Evolutionary conservation across 2,329 filamentous ascomycete species (phyloP).

Genomic region (Stachybotrys chartarum): DNA sequence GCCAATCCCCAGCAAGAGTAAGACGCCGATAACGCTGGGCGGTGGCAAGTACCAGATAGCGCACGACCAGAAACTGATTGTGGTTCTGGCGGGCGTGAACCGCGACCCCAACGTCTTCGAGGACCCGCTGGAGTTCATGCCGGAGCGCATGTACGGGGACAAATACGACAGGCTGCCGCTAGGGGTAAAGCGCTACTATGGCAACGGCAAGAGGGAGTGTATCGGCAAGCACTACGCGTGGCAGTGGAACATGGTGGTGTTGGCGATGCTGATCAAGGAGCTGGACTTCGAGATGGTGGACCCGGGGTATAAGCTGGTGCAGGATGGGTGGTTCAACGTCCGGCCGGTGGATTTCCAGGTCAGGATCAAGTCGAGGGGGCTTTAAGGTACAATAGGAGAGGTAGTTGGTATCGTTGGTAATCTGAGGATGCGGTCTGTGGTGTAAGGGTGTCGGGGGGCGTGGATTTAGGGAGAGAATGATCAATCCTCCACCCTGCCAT

Average conservation of each 20-base stretch:
- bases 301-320: conserved; percentile 29
- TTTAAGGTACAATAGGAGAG: not conserved
- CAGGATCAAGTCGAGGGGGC: conserved; percentile 31
- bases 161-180: conserved; percentile 33
- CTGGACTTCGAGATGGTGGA: conserved; percentile 39
- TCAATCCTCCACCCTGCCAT: not conserved
- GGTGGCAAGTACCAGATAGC: conserved; percentile 42
- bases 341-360: conserved; percentile 38
- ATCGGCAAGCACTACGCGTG: conserved; percentile 44
- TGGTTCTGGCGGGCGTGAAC: conserved; percentile 43
- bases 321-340: conserved; percentile 47
- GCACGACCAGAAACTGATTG: conserved; percentile 40
- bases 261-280: conserved; percentile 34
- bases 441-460: not conserved
- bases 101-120: conserved; percentile 41
- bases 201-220: conserved; percentile 44
- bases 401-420: not conserved
- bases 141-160: conserved; percentile 42
- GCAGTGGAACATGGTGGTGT: conserved; percentile 34
- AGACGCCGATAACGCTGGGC: conserved; percentile 36
- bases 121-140: conserved; percentile 35
- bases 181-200: conserved; percentile 43
- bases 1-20: conserved; percentile 30
- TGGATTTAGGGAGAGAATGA: not conserved
- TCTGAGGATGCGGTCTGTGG: not conserved